Evolutionary conservation across 2,329 filamentous ascomycete genomes (phyloP).

Genomic region (Penicillium sp.): DNA sequence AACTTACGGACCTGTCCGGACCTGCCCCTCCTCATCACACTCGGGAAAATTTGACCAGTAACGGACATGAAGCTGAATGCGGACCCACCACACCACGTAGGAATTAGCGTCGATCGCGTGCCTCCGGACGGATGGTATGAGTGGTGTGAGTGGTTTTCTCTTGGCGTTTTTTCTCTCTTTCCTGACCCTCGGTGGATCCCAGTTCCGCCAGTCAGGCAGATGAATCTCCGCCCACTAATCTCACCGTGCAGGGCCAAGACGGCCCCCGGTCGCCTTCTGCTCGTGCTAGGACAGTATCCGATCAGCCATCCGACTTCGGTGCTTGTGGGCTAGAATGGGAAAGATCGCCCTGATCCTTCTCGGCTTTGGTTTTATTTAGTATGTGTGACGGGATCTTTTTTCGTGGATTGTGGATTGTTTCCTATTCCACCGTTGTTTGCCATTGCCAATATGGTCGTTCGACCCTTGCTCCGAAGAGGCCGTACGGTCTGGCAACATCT

Average conservation of each 20-base stretch:
- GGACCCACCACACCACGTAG: background rate
- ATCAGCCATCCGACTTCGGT: constrained; percentile 5
- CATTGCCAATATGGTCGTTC: constrained; percentile 1
- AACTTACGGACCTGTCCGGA: too few species aligned
- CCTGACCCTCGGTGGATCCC: background rate
- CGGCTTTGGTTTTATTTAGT: background rate
- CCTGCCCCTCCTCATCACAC: background rate
- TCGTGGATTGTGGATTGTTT: background rate
- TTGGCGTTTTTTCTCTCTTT: background rate
- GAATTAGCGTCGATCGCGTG: background rate
- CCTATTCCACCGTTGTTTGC: background rate
- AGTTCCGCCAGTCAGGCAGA: background rate
- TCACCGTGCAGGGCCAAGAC: background rate
- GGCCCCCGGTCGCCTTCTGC: background rate
- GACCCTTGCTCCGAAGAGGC: constrained; percentile 5
- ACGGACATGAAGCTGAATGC: background rate
- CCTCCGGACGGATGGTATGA: background rate
- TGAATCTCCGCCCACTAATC: background rate
- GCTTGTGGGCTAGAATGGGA: constrained; percentile 4
- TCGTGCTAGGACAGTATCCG: background rate
- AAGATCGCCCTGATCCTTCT: background rate
- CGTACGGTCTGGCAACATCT: constrained; percentile 4
- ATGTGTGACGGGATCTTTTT: background rate
- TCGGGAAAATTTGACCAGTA: background rate
- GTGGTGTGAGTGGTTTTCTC: background rate